Evolutionary conservation across 768 basidiomycete genomes (phyloP).

Genomic region (Tulasnella sp.): DNA sequence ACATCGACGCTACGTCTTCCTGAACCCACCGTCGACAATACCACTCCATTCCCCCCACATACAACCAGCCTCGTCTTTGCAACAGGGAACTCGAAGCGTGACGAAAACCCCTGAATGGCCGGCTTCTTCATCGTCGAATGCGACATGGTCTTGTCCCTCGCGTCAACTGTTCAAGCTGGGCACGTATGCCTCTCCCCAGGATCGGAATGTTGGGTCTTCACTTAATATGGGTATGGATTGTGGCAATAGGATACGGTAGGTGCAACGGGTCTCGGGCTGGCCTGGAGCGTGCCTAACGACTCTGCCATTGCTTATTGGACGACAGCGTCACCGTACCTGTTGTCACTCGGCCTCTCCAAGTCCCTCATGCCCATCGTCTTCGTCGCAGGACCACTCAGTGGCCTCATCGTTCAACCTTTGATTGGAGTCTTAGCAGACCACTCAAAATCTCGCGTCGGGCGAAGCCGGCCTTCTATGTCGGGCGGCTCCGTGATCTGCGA

Average conservation of each 20-base stretch:
- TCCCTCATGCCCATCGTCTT: conserved; percentile 87
- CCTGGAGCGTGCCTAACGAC: conserved; percentile 38
- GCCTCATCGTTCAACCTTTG: conserved; percentile 85
- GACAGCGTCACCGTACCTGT: conserved; percentile 68
- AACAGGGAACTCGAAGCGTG: no score
- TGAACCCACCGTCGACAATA: no score
- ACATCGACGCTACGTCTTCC: no score
- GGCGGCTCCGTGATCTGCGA: conserved; percentile 62
- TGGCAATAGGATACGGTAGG: conserved; percentile 86
- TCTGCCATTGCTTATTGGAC: conserved; percentile 29
- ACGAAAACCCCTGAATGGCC: no score
- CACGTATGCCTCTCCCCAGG: conserved; percentile 65
- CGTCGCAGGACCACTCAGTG: conserved; percentile 85
- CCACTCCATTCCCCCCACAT: no score
- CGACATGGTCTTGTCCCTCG: no score
- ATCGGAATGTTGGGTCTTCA: conserved; percentile 79
- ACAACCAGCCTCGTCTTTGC: no score
- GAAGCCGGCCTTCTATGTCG: conserved; percentile 83
- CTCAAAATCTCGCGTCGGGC: conserved; percentile 75
- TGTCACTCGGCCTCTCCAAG: conserved; percentile 83
- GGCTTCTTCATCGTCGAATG: not conserved
- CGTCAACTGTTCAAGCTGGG: conserved; percentile 67
- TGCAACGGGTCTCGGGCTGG: not conserved
- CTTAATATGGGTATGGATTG: conserved; percentile 87
- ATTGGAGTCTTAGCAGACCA: conserved; percentile 86